Evolutionary conservation across 1,284 basidiomycete genomes (phyloP).

Genomic region (Rhizopogon hawkerae): DNA sequence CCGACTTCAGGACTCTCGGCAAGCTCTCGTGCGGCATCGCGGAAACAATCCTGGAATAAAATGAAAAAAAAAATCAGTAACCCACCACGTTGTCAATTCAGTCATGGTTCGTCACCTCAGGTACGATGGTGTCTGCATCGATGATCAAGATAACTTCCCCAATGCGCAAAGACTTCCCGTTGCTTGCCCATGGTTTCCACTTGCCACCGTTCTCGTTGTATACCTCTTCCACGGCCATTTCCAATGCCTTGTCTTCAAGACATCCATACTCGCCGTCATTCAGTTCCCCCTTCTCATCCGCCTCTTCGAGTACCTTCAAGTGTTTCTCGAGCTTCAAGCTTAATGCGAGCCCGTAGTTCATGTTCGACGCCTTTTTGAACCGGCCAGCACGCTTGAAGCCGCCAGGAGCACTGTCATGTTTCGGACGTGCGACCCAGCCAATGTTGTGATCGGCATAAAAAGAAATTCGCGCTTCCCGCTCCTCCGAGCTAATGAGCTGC

Average conservation of each 20-base stretch:
- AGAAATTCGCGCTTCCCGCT: constrained; percentile 55
- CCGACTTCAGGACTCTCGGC: constrained; percentile 67
- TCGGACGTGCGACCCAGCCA: constrained; percentile 72
- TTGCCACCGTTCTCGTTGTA: constrained; percentile 46
- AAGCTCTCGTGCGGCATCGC: constrained; percentile 74
- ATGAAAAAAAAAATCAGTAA: not conserved
- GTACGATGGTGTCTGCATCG: constrained; percentile 75
- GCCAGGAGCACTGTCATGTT: constrained; percentile 45
- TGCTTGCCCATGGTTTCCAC: constrained; percentile 54
- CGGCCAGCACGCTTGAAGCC: constrained; percentile 73
- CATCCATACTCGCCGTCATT: constrained; percentile 27
- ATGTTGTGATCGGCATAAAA: constrained; percentile 75
- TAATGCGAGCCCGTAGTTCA: constrained; percentile 71
- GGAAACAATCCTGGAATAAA: constrained; percentile 54
- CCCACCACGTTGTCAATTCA: too few relatives aligned
- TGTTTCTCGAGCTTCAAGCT: constrained; percentile 69
- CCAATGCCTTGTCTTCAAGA: constrained; percentile 56
- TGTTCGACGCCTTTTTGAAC: constrained; percentile 83
- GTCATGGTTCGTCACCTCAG: constrained; percentile 36
- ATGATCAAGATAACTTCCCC: constrained; percentile 63
- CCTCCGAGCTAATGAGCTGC: constrained; percentile 49
- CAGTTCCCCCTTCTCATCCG: constrained; percentile 25
- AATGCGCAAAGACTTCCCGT: constrained; percentile 47
- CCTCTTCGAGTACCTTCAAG: constrained; percentile 44
- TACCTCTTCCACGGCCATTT: constrained; percentile 60